Percentiles rank a stretch among this genome's conserved stretches.
Conservation (phyloP, 257 asterid genomes). For the Solanum sparsipilum region DNA sequence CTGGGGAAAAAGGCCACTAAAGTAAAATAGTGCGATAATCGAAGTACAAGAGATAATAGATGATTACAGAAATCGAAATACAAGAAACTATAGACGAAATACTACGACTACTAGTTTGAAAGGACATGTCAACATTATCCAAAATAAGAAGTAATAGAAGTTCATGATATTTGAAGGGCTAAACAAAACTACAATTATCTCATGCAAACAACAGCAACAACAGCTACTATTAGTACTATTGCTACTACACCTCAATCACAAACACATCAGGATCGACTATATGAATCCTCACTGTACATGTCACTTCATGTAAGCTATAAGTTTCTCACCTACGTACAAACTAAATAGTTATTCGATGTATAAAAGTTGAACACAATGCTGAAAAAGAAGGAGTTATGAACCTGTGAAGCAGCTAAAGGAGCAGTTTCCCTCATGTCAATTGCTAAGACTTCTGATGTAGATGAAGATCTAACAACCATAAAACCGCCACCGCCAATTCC, state of each 20-base stretch:
- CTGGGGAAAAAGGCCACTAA: not conserved
- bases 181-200: not conserved
- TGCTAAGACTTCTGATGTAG: slow-evolving; percentile 33
- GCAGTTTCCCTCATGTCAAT: slow-evolving; percentile 94
- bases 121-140: not conserved
- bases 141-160: not conserved
- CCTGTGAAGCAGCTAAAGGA: slow-evolving; percentile 74
- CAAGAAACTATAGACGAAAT: not conserved
- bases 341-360: not conserved
- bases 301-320: not conserved
- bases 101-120: not conserved
- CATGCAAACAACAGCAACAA: not conserved
- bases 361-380: not conserved
- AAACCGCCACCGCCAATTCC: slow-evolving; percentile 90
- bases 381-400: not conserved
- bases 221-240: not conserved
- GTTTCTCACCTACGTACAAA: not conserved
- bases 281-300: not conserved
- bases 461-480: slow-evolving; percentile 64
- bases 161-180: not conserved
- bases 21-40: not conserved
- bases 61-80: not conserved
- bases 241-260: not conserved
- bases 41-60: not conserved
- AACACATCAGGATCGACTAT: not conserved